Evolutionary conservation across 2,329 filamentous ascomycete species (phyloP).

Genomic region (Phaeosphaeriaceae sp.): DNA sequence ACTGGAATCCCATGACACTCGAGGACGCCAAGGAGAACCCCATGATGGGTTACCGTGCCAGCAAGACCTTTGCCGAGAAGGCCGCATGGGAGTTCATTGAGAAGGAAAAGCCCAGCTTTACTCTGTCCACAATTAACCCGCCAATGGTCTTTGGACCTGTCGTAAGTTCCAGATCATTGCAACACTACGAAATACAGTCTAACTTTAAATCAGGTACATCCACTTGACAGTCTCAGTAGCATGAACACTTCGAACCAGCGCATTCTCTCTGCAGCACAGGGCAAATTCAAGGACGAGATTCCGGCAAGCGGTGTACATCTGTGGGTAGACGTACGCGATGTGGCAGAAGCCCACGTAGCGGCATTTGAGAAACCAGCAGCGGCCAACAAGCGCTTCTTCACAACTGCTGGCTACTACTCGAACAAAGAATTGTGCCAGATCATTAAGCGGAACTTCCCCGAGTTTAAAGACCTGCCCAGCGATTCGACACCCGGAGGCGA

Average conservation of each 20-base stretch:
- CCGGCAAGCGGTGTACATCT: constrained; percentile 63
- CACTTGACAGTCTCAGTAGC: constrained; percentile 66
- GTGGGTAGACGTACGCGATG: constrained; percentile 60
- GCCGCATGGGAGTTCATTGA: constrained; percentile 62
- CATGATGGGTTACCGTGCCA: constrained; percentile 57
- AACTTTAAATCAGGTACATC: constrained; percentile 54
- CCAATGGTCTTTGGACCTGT: constrained; percentile 60
- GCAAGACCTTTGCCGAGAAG: constrained; percentile 68
- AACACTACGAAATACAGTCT: neutral
- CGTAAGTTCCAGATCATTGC: constrained; percentile 32
- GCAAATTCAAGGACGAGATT: constrained; percentile 65
- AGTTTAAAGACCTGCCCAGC: constrained; percentile 60
- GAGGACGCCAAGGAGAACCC: constrained; percentile 57
- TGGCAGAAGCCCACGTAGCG: constrained; percentile 69
- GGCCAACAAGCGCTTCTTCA: constrained; percentile 70
- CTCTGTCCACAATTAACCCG: constrained; percentile 57
- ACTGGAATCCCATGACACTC: constrained; percentile 65
- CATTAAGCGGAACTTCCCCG: constrained; percentile 62
- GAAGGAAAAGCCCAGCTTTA: constrained; percentile 60
- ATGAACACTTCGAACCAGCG: constrained; percentile 78
- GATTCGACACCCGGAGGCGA: constrained; percentile 52
- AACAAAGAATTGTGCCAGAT: constrained; percentile 66
- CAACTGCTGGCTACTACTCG: constrained; percentile 63
- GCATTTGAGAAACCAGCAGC: constrained; percentile 63
- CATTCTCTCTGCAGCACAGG: constrained; percentile 68